These are phyloP conservation scores for Sugiyamaella floridensis DNA, from an alignment of 805 yeast species.

Conservation along the genomic window DNA sequence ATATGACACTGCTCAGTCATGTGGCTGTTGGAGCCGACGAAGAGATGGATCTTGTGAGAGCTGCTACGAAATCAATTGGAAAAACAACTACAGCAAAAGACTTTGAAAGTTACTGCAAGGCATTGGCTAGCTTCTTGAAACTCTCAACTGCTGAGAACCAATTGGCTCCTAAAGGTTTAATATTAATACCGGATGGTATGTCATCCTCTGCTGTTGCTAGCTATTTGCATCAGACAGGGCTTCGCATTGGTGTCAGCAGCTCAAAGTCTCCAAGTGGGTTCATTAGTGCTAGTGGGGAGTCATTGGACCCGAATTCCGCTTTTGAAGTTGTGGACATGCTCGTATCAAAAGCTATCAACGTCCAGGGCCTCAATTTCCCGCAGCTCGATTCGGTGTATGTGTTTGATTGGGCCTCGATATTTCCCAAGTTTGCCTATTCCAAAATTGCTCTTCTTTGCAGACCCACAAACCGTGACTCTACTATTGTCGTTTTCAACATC, in stretches of 20 bases:
- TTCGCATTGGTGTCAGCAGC: neutral
- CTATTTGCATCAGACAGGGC: neutral
- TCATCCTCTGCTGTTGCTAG: neutral
- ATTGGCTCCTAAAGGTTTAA: neutral
- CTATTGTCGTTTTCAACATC: neutral
- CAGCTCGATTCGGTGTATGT: neutral
- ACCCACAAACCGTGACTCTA: neutral
- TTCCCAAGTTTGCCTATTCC: neutral
- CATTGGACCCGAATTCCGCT: neutral
- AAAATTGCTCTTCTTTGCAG: neutral
- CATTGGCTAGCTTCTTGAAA: too few relatives aligned
- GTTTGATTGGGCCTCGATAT: constrained; percentile 2
- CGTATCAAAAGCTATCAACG: neutral
- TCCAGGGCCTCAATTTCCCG: constrained; percentile 8
- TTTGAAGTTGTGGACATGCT: constrained; percentile 2
- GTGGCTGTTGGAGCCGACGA: neutral
- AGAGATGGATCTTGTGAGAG: neutral
- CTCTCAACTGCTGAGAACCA: neutral
- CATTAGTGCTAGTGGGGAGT: neutral
- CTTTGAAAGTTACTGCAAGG: too few relatives aligned
- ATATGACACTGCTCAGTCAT: neutral
- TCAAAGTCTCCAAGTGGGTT: constrained; percentile 2
- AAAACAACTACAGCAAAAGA: neutral
- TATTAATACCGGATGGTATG: constrained; percentile 1
- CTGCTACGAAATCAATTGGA: neutral